phyloP scores from a whole-genome alignment of 1,284 basidiomycete species.

The Trichosporon ovoides region DNA sequence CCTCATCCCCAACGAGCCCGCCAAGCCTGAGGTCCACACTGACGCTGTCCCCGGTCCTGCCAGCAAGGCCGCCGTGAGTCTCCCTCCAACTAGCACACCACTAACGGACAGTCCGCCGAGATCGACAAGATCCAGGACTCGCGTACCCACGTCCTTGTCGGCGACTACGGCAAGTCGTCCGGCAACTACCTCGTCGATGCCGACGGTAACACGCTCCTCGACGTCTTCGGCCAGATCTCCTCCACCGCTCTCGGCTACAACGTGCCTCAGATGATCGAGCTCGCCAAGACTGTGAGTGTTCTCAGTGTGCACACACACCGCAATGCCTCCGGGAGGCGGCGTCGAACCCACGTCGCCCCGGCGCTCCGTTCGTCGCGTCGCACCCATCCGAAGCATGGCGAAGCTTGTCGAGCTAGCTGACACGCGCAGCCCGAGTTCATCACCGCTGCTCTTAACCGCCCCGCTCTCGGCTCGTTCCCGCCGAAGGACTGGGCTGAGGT shows the following conservation, averaged over 20 bases:
- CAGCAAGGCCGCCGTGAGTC: slow-evolving; percentile 21
- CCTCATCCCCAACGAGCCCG: slow-evolving; percentile 28
- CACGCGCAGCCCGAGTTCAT: slow-evolving; percentile 17
- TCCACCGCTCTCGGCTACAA: slow-evolving; percentile 53
- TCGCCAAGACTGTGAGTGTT: slow-evolving; percentile 39
- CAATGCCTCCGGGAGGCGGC: background rate
- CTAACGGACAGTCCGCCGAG: slow-evolving; percentile 20
- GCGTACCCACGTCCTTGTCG: slow-evolving; percentile 23
- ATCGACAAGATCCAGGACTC: slow-evolving; percentile 28
- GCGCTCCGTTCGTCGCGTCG: background rate
- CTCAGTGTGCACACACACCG: background rate
- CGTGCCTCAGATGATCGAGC: slow-evolving; percentile 50
- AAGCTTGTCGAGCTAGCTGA: background rate
- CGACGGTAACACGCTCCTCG: slow-evolving; percentile 54
- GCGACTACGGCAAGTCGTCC: slow-evolving; percentile 23
- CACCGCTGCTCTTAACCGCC: slow-evolving; percentile 48
- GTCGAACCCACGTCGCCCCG: background rate
- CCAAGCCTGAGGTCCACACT: slow-evolving; percentile 20
- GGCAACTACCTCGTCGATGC: slow-evolving; percentile 55
- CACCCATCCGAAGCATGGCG: too few relatives aligned
- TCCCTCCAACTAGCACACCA: background rate
- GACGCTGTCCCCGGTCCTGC: slow-evolving; percentile 27
- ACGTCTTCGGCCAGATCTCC: slow-evolving; percentile 54
- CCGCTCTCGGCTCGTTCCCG: slow-evolving; percentile 55
- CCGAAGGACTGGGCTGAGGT: slow-evolving; percentile 51